A percentile compares a stretch with the other conserved stretches of the same genome.
Conservation (phyloP, 306 rosid genomes). For the Fagus crenata region DNA sequence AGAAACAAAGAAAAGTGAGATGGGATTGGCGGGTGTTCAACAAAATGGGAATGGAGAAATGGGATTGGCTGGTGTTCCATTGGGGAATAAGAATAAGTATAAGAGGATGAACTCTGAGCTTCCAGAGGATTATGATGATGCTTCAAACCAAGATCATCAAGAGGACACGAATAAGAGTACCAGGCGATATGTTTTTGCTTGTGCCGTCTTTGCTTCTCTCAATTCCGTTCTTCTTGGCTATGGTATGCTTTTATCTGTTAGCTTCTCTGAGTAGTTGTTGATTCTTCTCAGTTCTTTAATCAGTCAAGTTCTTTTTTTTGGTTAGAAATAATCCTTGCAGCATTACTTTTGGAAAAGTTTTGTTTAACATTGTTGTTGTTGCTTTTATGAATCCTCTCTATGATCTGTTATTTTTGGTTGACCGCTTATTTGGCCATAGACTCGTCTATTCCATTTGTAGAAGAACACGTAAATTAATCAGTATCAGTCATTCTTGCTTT, state of each 20-base stretch:
- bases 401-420: neutral
- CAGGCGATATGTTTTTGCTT: constrained; percentile 75
- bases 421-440: neutral
- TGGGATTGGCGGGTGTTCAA: constrained; percentile 55
- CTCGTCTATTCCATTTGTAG: neutral
- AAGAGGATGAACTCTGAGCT: constrained; percentile 66
- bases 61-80: constrained; percentile 61
- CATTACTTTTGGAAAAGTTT: neutral
- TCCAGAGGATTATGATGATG: constrained; percentile 49
- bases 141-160: constrained; percentile 39
- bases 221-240: constrained; percentile 95
- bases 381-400: neutral
- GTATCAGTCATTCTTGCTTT: neutral
- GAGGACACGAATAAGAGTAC: constrained; percentile 43
- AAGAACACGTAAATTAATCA: neutral
- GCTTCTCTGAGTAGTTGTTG: neutral
- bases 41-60: constrained; percentile 64
- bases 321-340: neutral
- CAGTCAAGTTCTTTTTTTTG: neutral
- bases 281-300: neutral
- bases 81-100: constrained; percentile 80
- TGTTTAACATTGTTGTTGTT: neutral
- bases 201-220: constrained; percentile 93
- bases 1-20: constrained; percentile 10
- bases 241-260: constrained; percentile 47